phyloP scores from a whole-genome alignment of 345 rosid genomes.

The Brassica rapa region DNA sequence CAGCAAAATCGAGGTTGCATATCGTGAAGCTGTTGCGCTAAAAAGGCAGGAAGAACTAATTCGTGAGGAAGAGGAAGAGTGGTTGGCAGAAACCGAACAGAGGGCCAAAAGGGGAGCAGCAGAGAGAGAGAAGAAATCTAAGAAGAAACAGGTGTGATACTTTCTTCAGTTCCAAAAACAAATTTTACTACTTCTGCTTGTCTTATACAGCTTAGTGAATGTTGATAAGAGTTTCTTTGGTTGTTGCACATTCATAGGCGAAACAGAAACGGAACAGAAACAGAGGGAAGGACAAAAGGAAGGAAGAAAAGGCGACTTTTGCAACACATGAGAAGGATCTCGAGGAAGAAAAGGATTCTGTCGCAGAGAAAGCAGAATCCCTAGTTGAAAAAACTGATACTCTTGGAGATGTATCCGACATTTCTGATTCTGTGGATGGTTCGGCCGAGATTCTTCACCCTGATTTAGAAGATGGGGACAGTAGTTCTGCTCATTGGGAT shows the following conservation, averaged over 20 bases:
- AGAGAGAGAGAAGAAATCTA: slow-evolving; percentile 81
- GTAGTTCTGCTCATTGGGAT: slow-evolving; percentile 79
- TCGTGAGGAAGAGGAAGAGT: slow-evolving; percentile 95
- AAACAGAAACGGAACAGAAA: slow-evolving; percentile 89
- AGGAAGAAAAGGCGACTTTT: slow-evolving; percentile 56
- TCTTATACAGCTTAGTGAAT: neutral
- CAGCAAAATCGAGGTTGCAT: slow-evolving; percentile 89
- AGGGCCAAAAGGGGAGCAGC: slow-evolving; percentile 73
- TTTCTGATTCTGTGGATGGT: slow-evolving; percentile 76
- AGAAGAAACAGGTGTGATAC: slow-evolving; percentile 79
- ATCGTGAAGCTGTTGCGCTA: slow-evolving; percentile 95
- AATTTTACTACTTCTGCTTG: neutral
- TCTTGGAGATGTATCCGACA: slow-evolving; percentile 72
- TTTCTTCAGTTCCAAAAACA: neutral
- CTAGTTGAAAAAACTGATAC: slow-evolving; percentile 61
- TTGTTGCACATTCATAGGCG: slow-evolving; percentile 46
- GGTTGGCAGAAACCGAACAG: slow-evolving; percentile 86
- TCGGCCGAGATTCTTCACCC: slow-evolving; percentile 63
- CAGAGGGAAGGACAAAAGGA: slow-evolving; percentile 77
- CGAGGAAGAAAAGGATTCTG: slow-evolving; percentile 52
- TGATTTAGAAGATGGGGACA: slow-evolving; percentile 84
- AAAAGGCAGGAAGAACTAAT: slow-evolving; percentile 97
- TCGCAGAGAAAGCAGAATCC: slow-evolving; percentile 48
- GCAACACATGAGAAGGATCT: slow-evolving; percentile 9
- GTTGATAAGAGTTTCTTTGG: slow-evolving; percentile 29